These are phyloP conservation scores for Mycogone perniciosa DNA, from an alignment of 2,329 filamentous ascomycete genomes.

Conservation along the genomic window DNA sequence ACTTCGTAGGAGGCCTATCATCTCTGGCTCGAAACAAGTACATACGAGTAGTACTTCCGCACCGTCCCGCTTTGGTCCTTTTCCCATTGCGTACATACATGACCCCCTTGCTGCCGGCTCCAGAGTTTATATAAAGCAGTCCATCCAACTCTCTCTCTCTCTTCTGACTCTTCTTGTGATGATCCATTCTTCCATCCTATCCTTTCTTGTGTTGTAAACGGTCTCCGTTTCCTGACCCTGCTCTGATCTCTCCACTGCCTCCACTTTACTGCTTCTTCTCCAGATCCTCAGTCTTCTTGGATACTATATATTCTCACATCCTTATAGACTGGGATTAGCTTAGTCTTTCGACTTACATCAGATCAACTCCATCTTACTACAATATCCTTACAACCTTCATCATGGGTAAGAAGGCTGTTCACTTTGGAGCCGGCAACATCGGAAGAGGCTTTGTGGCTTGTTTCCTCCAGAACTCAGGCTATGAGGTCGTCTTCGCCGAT, in stretches of 20 bases:
- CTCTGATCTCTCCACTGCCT: neutral
- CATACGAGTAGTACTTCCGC: no score
- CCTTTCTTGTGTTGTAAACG: no score
- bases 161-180: neutral
- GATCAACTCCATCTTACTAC: slow-evolving; percentile 9
- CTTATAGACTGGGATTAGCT: neutral
- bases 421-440: slow-evolving; percentile 84
- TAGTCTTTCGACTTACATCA: neutral
- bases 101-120: neutral
- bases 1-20: no score
- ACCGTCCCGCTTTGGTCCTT: no score
- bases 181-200: neutral
- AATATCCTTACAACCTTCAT: slow-evolving; percentile 28
- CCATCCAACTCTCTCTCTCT: neutral
- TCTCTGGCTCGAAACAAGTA: no score
- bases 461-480: slow-evolving; percentile 91
- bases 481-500: slow-evolving; percentile 94
- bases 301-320: no score
- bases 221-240: no score
- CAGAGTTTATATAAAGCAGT: neutral
- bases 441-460: slow-evolving; percentile 80
- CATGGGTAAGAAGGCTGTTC: slow-evolving; percentile 64
- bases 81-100: neutral
- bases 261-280: slow-evolving; percentile 1
- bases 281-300: neutral